A percentile compares a stretch with the other conserved stretches of the same genome.
Evolutionary conservation across 2,329 filamentous ascomycete genomes (phyloP).

Genomic region (Exophiala mesophila): DNA sequence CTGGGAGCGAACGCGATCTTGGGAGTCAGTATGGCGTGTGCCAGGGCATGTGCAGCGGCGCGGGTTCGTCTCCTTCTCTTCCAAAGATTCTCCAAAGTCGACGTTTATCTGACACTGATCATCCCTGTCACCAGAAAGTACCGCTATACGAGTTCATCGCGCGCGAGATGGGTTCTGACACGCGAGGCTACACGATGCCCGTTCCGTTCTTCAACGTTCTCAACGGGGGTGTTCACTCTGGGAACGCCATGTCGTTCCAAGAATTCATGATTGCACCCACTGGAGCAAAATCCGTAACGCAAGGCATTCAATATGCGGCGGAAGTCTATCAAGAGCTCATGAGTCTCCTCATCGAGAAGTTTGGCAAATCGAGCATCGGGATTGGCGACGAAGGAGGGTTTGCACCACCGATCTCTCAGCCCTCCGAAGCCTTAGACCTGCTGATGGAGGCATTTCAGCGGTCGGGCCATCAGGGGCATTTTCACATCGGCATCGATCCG

Average conservation of each 20-base stretch:
- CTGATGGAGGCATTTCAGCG: slow-evolving; percentile 28
- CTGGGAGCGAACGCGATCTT: slow-evolving; percentile 86
- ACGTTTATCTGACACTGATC: no score
- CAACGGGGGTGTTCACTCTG: slow-evolving; percentile 45
- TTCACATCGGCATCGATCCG: slow-evolving; percentile 40
- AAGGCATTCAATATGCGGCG: slow-evolving; percentile 31
- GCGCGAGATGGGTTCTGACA: slow-evolving; percentile 47
- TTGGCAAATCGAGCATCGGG: slow-evolving; percentile 30
- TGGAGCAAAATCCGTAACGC: slow-evolving; percentile 19
- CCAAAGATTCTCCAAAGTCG: no score
- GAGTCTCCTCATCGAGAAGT: slow-evolving; percentile 30
- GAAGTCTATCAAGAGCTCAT: slow-evolving; percentile 35
- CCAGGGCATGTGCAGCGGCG: slow-evolving; percentile 53
- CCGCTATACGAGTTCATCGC: slow-evolving; percentile 54
- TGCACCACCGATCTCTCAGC: slow-evolving; percentile 34
- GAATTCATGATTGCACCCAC: no score
- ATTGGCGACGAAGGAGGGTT: slow-evolving; percentile 37
- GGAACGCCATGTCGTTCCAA: slow-evolving; percentile 50
- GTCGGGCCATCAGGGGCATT: slow-evolving; percentile 30
- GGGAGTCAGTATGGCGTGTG: slow-evolving; percentile 76
- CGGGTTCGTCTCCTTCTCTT: no score
- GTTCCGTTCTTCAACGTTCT: slow-evolving; percentile 57
- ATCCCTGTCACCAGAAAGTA: slow-evolving; percentile 29
- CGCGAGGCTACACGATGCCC: slow-evolving; percentile 51
- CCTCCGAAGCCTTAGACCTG: slow-evolving; percentile 34